Conservation (phyloP, 768 basidiomycete species). For the Leccinum pellstonianum region DNA sequence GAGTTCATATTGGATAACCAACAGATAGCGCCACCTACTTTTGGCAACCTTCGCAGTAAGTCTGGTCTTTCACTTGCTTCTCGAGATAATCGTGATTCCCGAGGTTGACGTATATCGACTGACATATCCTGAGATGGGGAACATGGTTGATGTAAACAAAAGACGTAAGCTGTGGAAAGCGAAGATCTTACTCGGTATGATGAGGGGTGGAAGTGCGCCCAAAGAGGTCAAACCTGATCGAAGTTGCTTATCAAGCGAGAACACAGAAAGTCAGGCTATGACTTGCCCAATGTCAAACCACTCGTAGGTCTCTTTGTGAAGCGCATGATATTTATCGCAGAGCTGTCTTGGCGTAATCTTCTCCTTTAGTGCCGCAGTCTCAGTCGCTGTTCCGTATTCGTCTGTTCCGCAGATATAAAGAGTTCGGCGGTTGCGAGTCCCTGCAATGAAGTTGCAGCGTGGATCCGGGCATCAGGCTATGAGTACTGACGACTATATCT, state of each 20-base stretch:
- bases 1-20: slow-evolving; percentile 10
- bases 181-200: slow-evolving; percentile 74
- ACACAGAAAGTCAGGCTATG: neutral
- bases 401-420: slow-evolving; percentile 98
- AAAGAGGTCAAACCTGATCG: slow-evolving; percentile 85
- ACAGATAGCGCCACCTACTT: slow-evolving; percentile 48
- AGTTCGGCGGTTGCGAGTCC: slow-evolving; percentile 82
- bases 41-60: slow-evolving; percentile 89
- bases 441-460: slow-evolving; percentile 15
- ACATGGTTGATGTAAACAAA: neutral
- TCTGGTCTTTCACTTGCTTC: slow-evolving; percentile 87
- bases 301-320: slow-evolving; percentile 91
- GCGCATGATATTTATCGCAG: slow-evolving; percentile 86
- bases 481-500: slow-evolving; percentile 60
- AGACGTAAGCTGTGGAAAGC: neutral
- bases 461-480: neutral
- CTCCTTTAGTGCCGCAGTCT: slow-evolving; percentile 94
- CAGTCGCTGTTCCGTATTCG: slow-evolving; percentile 99
- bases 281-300: slow-evolving; percentile 95
- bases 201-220: slow-evolving; percentile 89
- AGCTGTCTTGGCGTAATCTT: slow-evolving; percentile 73
- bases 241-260: slow-evolving; percentile 1
- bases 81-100: slow-evolving; percentile 74
- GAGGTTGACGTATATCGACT: slow-evolving; percentile 85
- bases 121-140: slow-evolving; percentile 64